Evolutionary conservation across 768 basidiomycete genomes (phyloP), one percentile per base, ranked within the genome.

Genomic region (Trametes cubensis): DNA sequence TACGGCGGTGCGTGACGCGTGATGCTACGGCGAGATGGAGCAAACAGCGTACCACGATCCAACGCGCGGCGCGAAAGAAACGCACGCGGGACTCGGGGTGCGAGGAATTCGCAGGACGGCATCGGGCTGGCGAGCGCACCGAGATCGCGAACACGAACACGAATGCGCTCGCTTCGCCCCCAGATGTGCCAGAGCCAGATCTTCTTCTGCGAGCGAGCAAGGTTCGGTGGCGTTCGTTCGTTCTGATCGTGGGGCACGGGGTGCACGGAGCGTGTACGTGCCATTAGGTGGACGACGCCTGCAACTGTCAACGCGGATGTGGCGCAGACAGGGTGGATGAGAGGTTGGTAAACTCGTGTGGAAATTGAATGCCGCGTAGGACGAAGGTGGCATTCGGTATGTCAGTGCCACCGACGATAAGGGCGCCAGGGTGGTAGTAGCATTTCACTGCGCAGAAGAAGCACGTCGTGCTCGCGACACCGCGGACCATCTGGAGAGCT

Each of bases 161-260:
- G n/a, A n/a, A n/a, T n/a, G n/a, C n/a, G n/a, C 42, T 50, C 57
- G 42, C 49, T 56, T 47, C 55, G 49, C 41, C 42, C 42, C 20
- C 49, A 57, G 55, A 62, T 58, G 55, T 38, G 61, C 34, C 59
- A 18, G 23, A 23, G 39, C 57, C 26, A 50, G 62, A 62, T 58
- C 56, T 54, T 45, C 26, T 52, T 45, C 20, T 20, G 50, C 26
- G 39, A 21, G 50, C 26, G 39, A 21, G 42, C 17, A n/a, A 58
- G 62, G 59, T 63, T 63, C 57, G 47, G 40, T 44, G 53, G 21
- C 46, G 39, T 34, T 6, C 34, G 34, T 34, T 34, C 25, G 25
- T 18, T 28, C 44, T 46, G 40, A 54, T 55, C 39, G 60, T 51
- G 46, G 50, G 40, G 54, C 47, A 17, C 20, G 6, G n/a, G 28